These are phyloP conservation scores for Knoxia roxburghii DNA, from an alignment of 257 asterid species.

Conservation along the genomic window DNA sequence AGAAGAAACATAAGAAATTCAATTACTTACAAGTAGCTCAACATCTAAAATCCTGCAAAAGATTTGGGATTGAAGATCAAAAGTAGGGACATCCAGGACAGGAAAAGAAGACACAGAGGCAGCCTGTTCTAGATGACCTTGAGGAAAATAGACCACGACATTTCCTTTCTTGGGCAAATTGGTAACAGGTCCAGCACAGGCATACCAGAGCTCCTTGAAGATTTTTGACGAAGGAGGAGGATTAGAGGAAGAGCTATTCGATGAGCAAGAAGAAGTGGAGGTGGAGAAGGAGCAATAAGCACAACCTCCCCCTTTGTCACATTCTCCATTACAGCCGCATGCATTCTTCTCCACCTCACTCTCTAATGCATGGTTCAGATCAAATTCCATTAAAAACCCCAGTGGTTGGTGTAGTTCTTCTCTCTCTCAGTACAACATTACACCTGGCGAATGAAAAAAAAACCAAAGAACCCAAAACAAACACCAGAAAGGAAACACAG, in stretches of 20 bases:
- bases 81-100: constrained; percentile 65
- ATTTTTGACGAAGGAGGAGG: constrained; percentile 45
- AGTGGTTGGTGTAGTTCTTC: constrained; percentile 7
- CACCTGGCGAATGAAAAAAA: constrained; percentile 16
- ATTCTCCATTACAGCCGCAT: constrained; percentile 55
- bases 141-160: constrained; percentile 91
- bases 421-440: constrained; percentile 20
- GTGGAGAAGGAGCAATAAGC: constrained; percentile 36
- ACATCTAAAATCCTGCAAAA: constrained; percentile 82
- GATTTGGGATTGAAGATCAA: constrained; percentile 84
- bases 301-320: constrained; percentile 44
- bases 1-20: constrained; percentile 4
- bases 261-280: constrained; percentile 62
- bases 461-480: constrained; percentile 11
- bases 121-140: constrained; percentile 90
- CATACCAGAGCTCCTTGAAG: constrained; percentile 89
- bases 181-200: constrained; percentile 96
- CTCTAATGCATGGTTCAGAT: constrained; percentile 67
- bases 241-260: constrained; percentile 49
- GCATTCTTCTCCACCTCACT: constrained; percentile 59
- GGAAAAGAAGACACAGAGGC: constrained; percentile 59
- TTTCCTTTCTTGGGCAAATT: constrained; percentile 79
- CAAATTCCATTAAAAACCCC: constrained; percentile 75
- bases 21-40: constrained; percentile 63
- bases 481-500: not conserved